Base-by-base conservation (phyloP, 768 basidiomycete genomes). In the Terana coerulea region DNA sequence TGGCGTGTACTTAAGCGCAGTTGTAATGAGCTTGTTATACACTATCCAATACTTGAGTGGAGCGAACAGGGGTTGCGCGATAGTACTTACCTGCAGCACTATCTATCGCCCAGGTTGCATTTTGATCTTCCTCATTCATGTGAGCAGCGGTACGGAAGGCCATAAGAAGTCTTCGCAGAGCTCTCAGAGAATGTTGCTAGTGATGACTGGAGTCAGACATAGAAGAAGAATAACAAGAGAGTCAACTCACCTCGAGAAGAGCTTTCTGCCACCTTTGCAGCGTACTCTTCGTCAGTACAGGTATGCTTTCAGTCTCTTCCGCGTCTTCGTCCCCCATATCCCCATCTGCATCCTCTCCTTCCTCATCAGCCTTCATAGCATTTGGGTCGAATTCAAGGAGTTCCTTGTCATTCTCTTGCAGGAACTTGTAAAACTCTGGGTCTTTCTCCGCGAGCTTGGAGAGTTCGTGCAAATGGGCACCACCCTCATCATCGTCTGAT, bases 401-500 rank as follows among this genome's bases (percentile, higher is more conserved):
- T 49, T 93, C 94, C 52, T 76, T 74, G 69, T 99, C 97, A 63
- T 99, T 94, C 69, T 98, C 91, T 72, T 95, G 87, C 2, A 99
- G 76, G 65, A 95, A 99, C 70, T 95, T 92, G 85, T 83, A 99
- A 72, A 98, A 99, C 64, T 97, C 95, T n/a, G 95, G 95, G 67
- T 99, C 95, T 66, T 92, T 93, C 69, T 95, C 88, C 1, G 91
- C 91, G 30, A 99, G 79, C 63, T 89, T 85, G 33, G 89, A 84
- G 12, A 99, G 78, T 49, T 95, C 89, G 39, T 83, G 68, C 53
- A 92, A 71, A 73, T 98, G 95, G 4, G 75, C 69, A 47, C 75
- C 73, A 21, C 86, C 91, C 50, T 89, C 87, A 47, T 86, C 88
- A 25, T 36, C 21, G 21, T 40, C 47, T 54, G 52, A 12, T 11